Evolutionary conservation across 2,329 filamentous ascomycete species (phyloP).

Genomic region (Exophiala calicioides): DNA sequence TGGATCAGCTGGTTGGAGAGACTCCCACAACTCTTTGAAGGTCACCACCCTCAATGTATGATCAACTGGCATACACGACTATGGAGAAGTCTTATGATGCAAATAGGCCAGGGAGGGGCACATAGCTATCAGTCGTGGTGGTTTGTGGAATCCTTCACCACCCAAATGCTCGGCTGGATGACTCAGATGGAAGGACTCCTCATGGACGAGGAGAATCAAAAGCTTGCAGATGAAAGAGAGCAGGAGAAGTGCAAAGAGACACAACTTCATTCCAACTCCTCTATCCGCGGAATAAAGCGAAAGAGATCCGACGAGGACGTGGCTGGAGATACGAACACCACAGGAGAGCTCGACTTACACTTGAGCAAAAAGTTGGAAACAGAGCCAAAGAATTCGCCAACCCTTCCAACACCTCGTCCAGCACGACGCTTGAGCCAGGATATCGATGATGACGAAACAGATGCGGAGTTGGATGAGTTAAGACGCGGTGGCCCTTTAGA

Average conservation of each 20-base stretch:
- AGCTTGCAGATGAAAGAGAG: slow-evolving; percentile 27
- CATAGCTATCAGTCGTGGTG: slow-evolving; percentile 52
- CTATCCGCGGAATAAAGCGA: slow-evolving; percentile 16
- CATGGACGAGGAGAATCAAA: slow-evolving; percentile 26
- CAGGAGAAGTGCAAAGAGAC: slow-evolving; percentile 26
- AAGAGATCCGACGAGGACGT: slow-evolving; percentile 24
- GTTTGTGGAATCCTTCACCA: slow-evolving; percentile 33
- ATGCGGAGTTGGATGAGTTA: slow-evolving; percentile 30
- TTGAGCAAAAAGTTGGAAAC: slow-evolving; percentile 13
- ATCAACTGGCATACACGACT: slow-evolving; percentile 47
- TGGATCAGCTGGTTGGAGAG: slow-evolving; percentile 49
- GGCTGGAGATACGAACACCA: slow-evolving; percentile 5
- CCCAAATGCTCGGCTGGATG: slow-evolving; percentile 32
- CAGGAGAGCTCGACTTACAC: slow-evolving; percentile 10
- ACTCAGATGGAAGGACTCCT: slow-evolving; percentile 32
- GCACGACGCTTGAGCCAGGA: slow-evolving; percentile 11
- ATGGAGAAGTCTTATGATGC: slow-evolving; percentile 47
- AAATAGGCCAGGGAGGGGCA: slow-evolving; percentile 46
- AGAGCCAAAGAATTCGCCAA: slow-evolving; percentile 8
- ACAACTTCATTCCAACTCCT: slow-evolving; percentile 1
- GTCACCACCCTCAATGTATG: slow-evolving; percentile 47
- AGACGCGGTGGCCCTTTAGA: slow-evolving; percentile 30
- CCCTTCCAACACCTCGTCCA: slow-evolving; percentile 9
- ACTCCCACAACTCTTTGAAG: slow-evolving; percentile 41
- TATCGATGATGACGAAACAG: slow-evolving; percentile 24